Percentiles rank a stretch among this genome's conserved stretches.
These are phyloP conservation scores for Aspergillus sp. DNA, from an alignment of 2,329 filamentous ascomycete genomes.

Conservation along the genomic window DNA sequence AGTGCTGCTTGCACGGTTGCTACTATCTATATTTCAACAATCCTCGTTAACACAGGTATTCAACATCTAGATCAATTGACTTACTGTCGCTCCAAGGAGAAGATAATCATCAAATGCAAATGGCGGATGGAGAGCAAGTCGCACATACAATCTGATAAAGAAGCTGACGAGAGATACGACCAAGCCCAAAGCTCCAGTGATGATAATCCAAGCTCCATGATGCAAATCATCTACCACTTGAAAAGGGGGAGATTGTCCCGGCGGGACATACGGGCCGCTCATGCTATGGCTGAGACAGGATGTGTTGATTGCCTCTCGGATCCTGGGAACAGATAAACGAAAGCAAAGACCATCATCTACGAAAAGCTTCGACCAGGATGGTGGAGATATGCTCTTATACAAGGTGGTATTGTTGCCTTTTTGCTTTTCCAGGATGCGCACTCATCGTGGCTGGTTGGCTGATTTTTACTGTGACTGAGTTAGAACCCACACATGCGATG, in stretches of 20 bases:
- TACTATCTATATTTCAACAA: constrained; percentile 22
- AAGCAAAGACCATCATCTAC: constrained; percentile 5
- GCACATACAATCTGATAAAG: constrained; percentile 40
- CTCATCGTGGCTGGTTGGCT: not conserved
- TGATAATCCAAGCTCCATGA: constrained; percentile 43
- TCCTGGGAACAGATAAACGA: not conserved
- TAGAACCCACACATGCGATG: not conserved
- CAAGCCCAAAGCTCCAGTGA: constrained; percentile 41
- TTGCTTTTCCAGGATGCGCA: not conserved
- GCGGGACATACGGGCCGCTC: constrained; percentile 31
- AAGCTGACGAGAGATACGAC: constrained; percentile 38
- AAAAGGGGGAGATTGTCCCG: constrained; percentile 39
- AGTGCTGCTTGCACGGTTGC: constrained; percentile 35
- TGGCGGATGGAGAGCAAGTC: constrained; percentile 33
- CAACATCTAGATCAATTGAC: not conserved
- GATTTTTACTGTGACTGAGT: not conserved
- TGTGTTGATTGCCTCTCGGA: not conserved
- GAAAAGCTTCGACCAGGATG: not conserved
- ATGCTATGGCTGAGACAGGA: constrained; percentile 17
- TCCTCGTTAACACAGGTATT: too few species aligned
- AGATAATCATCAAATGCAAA: constrained; percentile 39
- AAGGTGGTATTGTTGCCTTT: not conserved
- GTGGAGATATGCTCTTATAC: not conserved
- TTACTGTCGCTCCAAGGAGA: constrained; percentile 36
- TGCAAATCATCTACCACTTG: constrained; percentile 43